Evolutionary conservation across 2,329 filamentous ascomycete genomes (phyloP).

Genomic region (Stylonectria norvegica): DNA sequence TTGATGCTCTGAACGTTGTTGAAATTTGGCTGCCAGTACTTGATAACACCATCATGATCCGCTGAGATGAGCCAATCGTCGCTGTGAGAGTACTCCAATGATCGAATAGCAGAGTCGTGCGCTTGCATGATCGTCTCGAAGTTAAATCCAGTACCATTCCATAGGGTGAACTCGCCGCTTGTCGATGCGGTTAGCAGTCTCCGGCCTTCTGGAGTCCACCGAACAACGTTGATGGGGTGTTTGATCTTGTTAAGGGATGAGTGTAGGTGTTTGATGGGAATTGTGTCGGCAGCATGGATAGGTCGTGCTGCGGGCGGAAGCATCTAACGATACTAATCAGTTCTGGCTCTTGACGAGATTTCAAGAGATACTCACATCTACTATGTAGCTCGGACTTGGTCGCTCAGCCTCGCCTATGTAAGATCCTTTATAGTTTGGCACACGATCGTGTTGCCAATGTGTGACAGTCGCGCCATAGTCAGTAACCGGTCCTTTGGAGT

Average conservation of each 20-base stretch:
- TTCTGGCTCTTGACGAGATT: slow-evolving; percentile 13
- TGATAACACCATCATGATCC: slow-evolving; percentile 91
- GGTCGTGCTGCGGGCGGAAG: slow-evolving; percentile 76
- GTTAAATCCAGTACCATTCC: slow-evolving; percentile 99
- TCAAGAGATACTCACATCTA: slow-evolving; percentile 62
- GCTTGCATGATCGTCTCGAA: slow-evolving; percentile 99
- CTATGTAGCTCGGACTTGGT: slow-evolving; percentile 83
- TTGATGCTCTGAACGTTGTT: slow-evolving; percentile 96
- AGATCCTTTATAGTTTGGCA: slow-evolving; percentile 63
- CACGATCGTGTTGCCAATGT: slow-evolving; percentile 85
- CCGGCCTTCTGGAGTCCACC: slow-evolving; percentile 95
- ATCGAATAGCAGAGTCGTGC: slow-evolving; percentile 82
- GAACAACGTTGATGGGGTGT: slow-evolving; percentile 92
- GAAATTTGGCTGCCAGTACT: slow-evolving; percentile 99
- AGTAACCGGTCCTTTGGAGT: slow-evolving; percentile 71
- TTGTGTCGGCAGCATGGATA: slow-evolving; percentile 74
- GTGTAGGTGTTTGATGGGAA: slow-evolving; percentile 93
- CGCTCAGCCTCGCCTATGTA: slow-evolving; percentile 75
- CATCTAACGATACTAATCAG: slow-evolving; percentile 55
- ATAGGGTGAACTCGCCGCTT: slow-evolving; percentile 95
- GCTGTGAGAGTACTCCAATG: slow-evolving; percentile 84
- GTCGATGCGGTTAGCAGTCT: slow-evolving; percentile 88
- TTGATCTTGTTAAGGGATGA: slow-evolving; percentile 99
- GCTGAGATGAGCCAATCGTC: slow-evolving; percentile 96
- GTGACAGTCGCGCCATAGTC: slow-evolving; percentile 89